Evolutionary conservation across 2,329 filamentous ascomycete genomes (phyloP).

Genomic region (Ophiognomonia clavigignenti-juglandacearum): DNA sequence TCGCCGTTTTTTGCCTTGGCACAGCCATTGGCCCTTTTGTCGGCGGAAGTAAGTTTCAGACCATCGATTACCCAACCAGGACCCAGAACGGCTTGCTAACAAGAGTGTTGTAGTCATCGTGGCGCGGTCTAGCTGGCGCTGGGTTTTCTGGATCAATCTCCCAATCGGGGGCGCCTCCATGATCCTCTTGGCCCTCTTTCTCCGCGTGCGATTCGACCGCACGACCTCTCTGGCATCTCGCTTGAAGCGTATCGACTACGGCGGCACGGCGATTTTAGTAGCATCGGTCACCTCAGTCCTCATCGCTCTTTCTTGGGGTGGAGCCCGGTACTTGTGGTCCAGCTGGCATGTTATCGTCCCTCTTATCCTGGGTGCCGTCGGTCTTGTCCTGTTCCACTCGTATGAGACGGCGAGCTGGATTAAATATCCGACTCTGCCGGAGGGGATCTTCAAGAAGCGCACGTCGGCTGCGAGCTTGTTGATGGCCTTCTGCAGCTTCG

Average conservation of each 20-base stretch:
- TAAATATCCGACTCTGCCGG: constrained; percentile 27
- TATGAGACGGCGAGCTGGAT: constrained; percentile 23
- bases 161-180: constrained; percentile 20
- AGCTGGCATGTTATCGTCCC: constrained; percentile 25
- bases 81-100: no score
- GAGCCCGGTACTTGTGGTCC: constrained; percentile 15
- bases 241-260: constrained; percentile 15
- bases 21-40: no score
- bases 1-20: no score
- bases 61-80: no score
- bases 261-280: constrained; percentile 18
- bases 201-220: constrained; percentile 21
- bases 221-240: no score
- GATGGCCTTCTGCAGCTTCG: neutral
- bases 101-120: no score
- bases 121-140: no score
- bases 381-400: constrained; percentile 27
- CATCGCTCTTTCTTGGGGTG: constrained; percentile 18
- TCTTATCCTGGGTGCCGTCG: constrained; percentile 31
- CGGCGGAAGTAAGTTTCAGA: no score
- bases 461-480: neutral
- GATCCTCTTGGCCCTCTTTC: constrained; percentile 22
- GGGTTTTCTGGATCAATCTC: constrained; percentile 25
- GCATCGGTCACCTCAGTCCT: constrained; percentile 15
- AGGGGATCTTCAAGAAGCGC: constrained; percentile 7